These are phyloP conservation scores for Pestalotiopsis sp. DNA, from an alignment of 2,329 filamentous ascomycete genomes.

Conservation along the genomic window DNA sequence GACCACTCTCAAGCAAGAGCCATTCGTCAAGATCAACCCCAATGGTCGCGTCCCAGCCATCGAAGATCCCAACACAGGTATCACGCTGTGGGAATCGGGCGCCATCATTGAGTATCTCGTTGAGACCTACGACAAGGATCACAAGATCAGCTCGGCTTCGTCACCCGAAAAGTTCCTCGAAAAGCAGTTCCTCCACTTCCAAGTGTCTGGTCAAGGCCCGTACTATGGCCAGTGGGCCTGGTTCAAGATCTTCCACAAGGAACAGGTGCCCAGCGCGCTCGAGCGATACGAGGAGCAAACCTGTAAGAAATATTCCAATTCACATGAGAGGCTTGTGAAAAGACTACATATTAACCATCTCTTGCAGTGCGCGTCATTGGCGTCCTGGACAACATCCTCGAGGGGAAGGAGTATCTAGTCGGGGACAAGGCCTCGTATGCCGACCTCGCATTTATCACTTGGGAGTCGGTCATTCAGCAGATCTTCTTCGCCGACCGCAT, in stretches of 20 bases:
- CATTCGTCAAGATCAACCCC: slow-evolving; percentile 32
- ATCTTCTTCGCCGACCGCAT: background rate
- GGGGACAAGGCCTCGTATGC: slow-evolving; percentile 37
- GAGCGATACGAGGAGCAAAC: slow-evolving; percentile 30
- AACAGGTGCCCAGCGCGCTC: slow-evolving; percentile 29
- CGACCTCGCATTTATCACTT: slow-evolving; percentile 37
- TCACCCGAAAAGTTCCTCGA: slow-evolving; percentile 36
- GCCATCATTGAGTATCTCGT: slow-evolving; percentile 52
- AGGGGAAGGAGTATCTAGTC: slow-evolving; percentile 38
- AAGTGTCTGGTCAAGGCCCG: slow-evolving; percentile 44
- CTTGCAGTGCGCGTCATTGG: slow-evolving; percentile 18
- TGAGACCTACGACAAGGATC: slow-evolving; percentile 44
- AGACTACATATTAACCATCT: background rate
- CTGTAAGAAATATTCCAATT: background rate
- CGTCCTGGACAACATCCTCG: slow-evolving; percentile 35
- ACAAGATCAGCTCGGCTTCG: slow-evolving; percentile 39
- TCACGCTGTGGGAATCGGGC: slow-evolving; percentile 51
- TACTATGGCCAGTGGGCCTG: slow-evolving; percentile 43
- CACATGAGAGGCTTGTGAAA: background rate
- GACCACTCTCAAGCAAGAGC: slow-evolving; percentile 29
- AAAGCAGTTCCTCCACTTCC: slow-evolving; percentile 47
- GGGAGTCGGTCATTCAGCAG: slow-evolving; percentile 19
- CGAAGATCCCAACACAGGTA: slow-evolving; percentile 43
- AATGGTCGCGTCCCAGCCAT: slow-evolving; percentile 37
- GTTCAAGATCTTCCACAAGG: slow-evolving; percentile 34